Evolutionary conservation across 1,139 yeast species (phyloP).

Genomic region (Candida smagusa): DNA sequence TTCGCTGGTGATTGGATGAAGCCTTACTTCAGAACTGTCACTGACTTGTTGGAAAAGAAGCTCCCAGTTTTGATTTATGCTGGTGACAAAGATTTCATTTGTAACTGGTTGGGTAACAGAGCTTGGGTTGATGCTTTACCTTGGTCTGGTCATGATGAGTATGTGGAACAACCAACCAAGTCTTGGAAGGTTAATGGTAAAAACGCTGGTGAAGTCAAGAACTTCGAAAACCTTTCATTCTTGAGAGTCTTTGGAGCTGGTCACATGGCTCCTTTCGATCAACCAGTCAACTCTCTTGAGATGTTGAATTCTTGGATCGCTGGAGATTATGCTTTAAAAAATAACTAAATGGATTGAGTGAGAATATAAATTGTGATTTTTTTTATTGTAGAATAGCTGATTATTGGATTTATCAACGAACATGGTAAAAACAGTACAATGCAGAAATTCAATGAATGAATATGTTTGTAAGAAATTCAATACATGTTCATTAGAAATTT

Average conservation of each 20-base stretch:
- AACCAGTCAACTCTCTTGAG: conserved; percentile 44
- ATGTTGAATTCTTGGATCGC: conserved; percentile 47
- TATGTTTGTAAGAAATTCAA: too few relatives aligned
- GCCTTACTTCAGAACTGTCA: conserved; percentile 70
- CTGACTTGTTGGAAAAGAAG: conserved; percentile 52
- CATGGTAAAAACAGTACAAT: too few relatives aligned
- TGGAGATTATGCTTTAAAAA: conserved; percentile 26
- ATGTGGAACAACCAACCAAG: conserved; percentile 38
- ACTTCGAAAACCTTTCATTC: conserved; percentile 44
- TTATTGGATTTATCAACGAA: too few relatives aligned
- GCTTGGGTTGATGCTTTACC: conserved; percentile 75
- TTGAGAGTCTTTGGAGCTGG: conserved; percentile 48
- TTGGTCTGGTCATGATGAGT: conserved; percentile 61
- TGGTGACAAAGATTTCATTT: conserved; percentile 83
- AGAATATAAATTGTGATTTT: too few relatives aligned
- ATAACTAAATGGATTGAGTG: too few relatives aligned
- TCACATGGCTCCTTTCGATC: conserved; percentile 51
- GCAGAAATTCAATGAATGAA: too few relatives aligned
- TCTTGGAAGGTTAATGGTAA: conserved; percentile 38
- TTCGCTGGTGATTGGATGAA: conserved; percentile 93
- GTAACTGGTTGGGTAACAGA: conserved; percentile 84
- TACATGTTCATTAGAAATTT: too few relatives aligned
- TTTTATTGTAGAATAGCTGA: too few relatives aligned
- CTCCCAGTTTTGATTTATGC: conserved; percentile 76
- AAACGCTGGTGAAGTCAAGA: conserved; percentile 47